Conservation (phyloP, 176 grass and related monocot genomes). For the Aegilops bicornis region DNA sequence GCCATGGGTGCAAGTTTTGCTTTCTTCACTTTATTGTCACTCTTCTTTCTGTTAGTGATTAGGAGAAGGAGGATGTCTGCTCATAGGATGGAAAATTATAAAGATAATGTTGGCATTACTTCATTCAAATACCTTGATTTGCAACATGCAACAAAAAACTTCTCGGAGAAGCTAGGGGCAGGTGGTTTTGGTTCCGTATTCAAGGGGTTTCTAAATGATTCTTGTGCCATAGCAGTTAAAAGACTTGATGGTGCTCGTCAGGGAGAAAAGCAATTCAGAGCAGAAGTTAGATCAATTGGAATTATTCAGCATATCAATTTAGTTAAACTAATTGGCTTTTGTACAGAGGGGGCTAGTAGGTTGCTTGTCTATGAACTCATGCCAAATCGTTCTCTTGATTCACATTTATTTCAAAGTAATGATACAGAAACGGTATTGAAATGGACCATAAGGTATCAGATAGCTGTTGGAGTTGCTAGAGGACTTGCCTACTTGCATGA, state of each 20-base stretch:
- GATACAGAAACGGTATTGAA: neutral
- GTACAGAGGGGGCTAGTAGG: conserved; percentile 29
- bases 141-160: conserved; percentile 45
- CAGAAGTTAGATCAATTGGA: conserved; percentile 36
- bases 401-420: conserved; percentile 25
- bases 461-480: too few relatives aligned
- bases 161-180: conserved; percentile 45
- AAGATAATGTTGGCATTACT: conserved; percentile 7
- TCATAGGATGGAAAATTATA: neutral
- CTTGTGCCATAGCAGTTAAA: conserved; percentile 53
- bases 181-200: conserved; percentile 70
- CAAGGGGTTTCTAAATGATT: conserved; percentile 44
- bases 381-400: conserved; percentile 47
- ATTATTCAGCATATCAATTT: conserved; percentile 58
- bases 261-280: conserved; percentile 63
- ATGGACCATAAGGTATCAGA: too few relatives aligned
- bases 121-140: conserved; percentile 44
- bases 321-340: conserved; percentile 52
- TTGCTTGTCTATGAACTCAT: conserved; percentile 61
- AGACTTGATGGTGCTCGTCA: neutral
- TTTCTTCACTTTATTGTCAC: neutral
- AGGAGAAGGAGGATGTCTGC: neutral
- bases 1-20: neutral
- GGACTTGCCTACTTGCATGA: too few relatives aligned
- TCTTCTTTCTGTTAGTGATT: neutral